A percentile compares a stretch with the other conserved stretches of the same genome.
Conservation (phyloP, 805 yeast species). For the Pichia exigua region DNA sequence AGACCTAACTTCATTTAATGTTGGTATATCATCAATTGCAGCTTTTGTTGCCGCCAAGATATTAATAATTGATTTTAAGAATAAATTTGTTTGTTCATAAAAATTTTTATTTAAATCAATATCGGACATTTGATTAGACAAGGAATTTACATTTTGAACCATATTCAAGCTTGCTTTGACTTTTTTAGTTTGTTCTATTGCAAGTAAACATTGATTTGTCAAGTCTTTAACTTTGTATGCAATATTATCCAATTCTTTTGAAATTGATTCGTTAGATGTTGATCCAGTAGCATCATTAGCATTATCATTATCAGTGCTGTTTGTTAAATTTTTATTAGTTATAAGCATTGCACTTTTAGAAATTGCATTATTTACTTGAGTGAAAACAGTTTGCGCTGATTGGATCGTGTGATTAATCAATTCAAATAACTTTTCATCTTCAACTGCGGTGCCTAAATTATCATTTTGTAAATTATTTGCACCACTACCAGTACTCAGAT, state of each 20-base stretch:
- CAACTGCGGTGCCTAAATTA: conserved; percentile 8
- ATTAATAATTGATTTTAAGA: conserved; percentile 73
- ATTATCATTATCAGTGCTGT: not conserved
- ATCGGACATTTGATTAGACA: conserved; percentile 3
- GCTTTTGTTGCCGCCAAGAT: conserved; percentile 78
- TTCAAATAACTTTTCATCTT: conserved; percentile 25
- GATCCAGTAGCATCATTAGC: not conserved
- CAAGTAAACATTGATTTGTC: conserved; percentile 65
- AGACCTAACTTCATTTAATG: conserved; percentile 70
- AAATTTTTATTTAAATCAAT: conserved; percentile 54
- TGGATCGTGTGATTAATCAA: conserved; percentile 25
- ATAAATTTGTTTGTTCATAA: conserved; percentile 80
- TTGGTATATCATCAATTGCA: conserved; percentile 74
- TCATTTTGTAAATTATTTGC: not conserved
- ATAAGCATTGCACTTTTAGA: conserved; percentile 53
- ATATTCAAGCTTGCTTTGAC: conserved; percentile 47
- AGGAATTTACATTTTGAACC: conserved; percentile 29
- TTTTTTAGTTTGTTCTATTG: conserved; percentile 74
- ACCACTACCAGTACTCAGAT: not conserved
- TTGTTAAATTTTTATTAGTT: conserved; percentile 26
- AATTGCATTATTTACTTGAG: conserved; percentile 63
- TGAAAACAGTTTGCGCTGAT: conserved; percentile 68
- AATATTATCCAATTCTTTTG: conserved; percentile 24
- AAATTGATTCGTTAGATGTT: not conserved
- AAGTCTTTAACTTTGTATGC: conserved; percentile 68